Percentiles rank a stretch among this genome's conserved stretches.
phyloP scores from a whole-genome alignment of 2,329 filamentous ascomycete genomes.

The Cladophialophora immunda region DNA sequence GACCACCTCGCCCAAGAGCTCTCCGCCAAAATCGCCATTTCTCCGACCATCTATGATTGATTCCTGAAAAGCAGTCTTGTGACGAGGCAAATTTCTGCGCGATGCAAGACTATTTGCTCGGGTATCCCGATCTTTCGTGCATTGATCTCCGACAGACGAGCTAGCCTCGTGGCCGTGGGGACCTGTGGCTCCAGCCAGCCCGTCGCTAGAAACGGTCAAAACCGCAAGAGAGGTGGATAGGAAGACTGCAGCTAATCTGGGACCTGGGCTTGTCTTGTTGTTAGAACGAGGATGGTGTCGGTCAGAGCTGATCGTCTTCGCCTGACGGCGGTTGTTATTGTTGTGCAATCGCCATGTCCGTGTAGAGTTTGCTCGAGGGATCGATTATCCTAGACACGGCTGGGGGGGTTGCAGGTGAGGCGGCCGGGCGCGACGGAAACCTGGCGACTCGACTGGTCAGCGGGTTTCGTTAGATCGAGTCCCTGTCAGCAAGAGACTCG shows the following conservation, averaged over 20 bases:
- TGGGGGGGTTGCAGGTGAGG: not conserved
- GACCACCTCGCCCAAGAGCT: not conserved
- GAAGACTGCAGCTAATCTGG: not conserved
- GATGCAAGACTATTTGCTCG: conserved; percentile 14
- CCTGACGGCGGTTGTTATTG: not conserved
- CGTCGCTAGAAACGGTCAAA: not conserved
- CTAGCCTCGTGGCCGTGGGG: conserved; percentile 15
- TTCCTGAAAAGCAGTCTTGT: conserved; percentile 4
- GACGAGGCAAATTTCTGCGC: conserved; percentile 2
- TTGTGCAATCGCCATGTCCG: not conserved
- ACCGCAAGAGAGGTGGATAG: not conserved
- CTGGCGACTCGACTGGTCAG: conserved; percentile 10
- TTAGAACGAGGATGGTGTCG: not conserved
- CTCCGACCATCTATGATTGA: not conserved
- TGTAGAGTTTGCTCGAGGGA: not conserved
- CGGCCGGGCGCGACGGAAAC: conserved; percentile 1
- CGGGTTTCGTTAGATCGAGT: not conserved
- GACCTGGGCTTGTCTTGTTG: not conserved
- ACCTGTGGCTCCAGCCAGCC: conserved; percentile 24
- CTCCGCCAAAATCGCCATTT: not conserved
- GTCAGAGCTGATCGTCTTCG: not conserved
- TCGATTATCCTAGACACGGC: not conserved
- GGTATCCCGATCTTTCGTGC: conserved; percentile 28
- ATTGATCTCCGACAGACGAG: conserved; percentile 21
- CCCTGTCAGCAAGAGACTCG: not conserved